Evolutionary conservation across 495 filamentous ascomycete genomes (phyloP).

Genomic region (Penicillium parvum): DNA sequence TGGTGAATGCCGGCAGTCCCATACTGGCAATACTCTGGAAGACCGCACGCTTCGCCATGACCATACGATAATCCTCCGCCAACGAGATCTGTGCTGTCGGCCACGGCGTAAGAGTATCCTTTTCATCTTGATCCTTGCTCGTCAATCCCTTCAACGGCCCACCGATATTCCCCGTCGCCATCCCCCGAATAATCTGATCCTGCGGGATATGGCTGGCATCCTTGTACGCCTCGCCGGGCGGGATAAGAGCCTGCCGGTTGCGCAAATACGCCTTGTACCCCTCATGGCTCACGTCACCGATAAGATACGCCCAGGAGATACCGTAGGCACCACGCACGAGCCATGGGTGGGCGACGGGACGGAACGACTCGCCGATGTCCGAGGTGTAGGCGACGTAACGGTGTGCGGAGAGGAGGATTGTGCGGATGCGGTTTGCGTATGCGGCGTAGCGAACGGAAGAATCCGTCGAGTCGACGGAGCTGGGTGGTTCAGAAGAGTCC

Average conservation of each 20-base stretch:
- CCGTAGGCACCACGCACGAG: conserved; percentile 81
- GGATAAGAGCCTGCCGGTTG: conserved; percentile 57
- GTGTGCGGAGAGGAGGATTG: conserved; percentile 84
- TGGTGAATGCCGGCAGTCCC: conserved; percentile 92
- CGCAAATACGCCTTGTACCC: conserved; percentile 91
- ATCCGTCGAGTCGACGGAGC: conserved; percentile 76
- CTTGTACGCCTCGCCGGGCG: conserved; percentile 40
- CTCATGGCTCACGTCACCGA: conserved; percentile 87
- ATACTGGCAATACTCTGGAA: conserved; percentile 91
- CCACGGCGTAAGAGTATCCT: conserved; percentile 30
- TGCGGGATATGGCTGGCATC: conserved; percentile 32
- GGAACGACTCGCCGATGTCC: conserved; percentile 95
- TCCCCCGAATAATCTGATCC: conserved; percentile 32
- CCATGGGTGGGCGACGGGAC: conserved; percentile 82
- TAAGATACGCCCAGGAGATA: conserved; percentile 86
- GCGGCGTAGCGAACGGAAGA: conserved; percentile 85
- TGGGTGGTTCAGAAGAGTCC: conserved; percentile 31
- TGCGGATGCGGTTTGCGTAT: conserved; percentile 81
- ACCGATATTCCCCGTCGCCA: conserved; percentile 37
- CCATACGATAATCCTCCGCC: conserved; percentile 83
- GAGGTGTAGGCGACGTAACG: conserved; percentile 97
- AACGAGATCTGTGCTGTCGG: conserved; percentile 53
- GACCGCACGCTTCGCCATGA: conserved; percentile 84
- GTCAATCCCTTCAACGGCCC: conserved; percentile 12
- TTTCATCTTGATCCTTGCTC: neutral